A percentile compares a stretch with the other conserved stretches of the same genome.
These are phyloP conservation scores for Sporisorium iseilematis-ciliati DNA, from an alignment of 1,284 basidiomycete species.

Conservation along the genomic window DNA sequence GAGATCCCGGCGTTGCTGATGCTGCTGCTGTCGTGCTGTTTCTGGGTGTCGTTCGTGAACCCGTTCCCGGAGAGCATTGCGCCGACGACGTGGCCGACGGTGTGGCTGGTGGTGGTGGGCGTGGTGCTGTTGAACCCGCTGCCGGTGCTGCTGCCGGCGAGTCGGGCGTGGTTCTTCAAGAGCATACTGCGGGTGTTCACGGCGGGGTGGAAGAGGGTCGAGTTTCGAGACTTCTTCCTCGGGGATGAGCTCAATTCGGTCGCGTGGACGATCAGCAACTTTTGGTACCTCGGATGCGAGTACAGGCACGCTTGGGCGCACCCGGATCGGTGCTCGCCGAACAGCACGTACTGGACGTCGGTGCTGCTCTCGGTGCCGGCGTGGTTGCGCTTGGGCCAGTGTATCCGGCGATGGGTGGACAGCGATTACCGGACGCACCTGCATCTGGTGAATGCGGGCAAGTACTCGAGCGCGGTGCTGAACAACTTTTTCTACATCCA, in stretches of 20 bases:
- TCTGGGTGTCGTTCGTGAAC: slow-evolving; percentile 83
- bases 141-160: slow-evolving; percentile 76
- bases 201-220: slow-evolving; percentile 75
- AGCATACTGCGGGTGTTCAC: slow-evolving; percentile 75
- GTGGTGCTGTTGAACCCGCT: slow-evolving; percentile 82
- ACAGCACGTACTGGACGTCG: slow-evolving; percentile 65
- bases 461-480: slow-evolving; percentile 63
- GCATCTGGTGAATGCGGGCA: slow-evolving; percentile 84
- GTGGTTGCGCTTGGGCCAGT: slow-evolving; percentile 83
- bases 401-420: slow-evolving; percentile 85
- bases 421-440: slow-evolving; percentile 75
- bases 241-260: slow-evolving; percentile 70
- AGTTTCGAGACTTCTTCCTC: slow-evolving; percentile 69
- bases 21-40: slow-evolving; percentile 81
- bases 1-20: slow-evolving; percentile 85
- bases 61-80: slow-evolving; percentile 62
- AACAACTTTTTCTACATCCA: slow-evolving; percentile 67
- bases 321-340: slow-evolving; percentile 55
- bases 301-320: slow-evolving; percentile 72
- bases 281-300: slow-evolving; percentile 77
- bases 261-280: slow-evolving; percentile 69
- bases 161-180: slow-evolving; percentile 83
- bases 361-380: slow-evolving; percentile 78
- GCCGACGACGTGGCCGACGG: slow-evolving; percentile 79
- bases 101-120: slow-evolving; percentile 80